Conservation (phyloP, 164 flowering plant genomes). For the Chimonanthus praecox region DNA sequence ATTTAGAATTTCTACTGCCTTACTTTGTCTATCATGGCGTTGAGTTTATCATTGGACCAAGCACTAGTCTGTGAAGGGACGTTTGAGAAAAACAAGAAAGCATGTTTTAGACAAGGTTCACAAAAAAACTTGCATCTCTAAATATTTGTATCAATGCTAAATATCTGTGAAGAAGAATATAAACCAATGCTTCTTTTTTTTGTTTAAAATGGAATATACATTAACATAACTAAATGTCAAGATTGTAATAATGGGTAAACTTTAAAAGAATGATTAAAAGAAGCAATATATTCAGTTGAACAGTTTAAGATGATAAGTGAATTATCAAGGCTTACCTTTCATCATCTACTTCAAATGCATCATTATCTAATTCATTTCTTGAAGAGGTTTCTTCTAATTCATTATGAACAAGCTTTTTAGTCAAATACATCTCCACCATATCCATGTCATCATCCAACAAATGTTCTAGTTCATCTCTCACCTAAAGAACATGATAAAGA, state of each 20-base stretch:
- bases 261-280: not conserved
- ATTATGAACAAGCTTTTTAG: slow-evolving; percentile 37
- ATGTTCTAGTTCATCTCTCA: slow-evolving; percentile 53
- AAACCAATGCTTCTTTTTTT: too few species aligned
- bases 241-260: not conserved
- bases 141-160: too few species aligned
- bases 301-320: not conserved
- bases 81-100: too few species aligned
- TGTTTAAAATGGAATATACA: not conserved
- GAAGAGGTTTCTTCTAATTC: slow-evolving; percentile 15
- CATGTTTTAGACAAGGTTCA: too few species aligned
- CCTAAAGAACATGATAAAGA: slow-evolving; percentile 20
- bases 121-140: too few species aligned
- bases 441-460: slow-evolving; percentile 50
- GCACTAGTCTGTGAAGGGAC: too few species aligned
- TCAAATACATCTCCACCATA: slow-evolving; percentile 57
- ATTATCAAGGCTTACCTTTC: slow-evolving; percentile 19
- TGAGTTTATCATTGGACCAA: too few species aligned
- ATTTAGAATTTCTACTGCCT: too few species aligned
- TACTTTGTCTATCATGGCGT: too few species aligned
- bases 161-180: too few species aligned
- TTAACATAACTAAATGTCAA: not conserved
- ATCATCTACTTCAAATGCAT: slow-evolving; percentile 15
- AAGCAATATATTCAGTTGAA: not conserved
- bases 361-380: slow-evolving; percentile 19